Conservation (phyloP, 805 yeast genomes). For the Peterozyma xylosa region DNA sequence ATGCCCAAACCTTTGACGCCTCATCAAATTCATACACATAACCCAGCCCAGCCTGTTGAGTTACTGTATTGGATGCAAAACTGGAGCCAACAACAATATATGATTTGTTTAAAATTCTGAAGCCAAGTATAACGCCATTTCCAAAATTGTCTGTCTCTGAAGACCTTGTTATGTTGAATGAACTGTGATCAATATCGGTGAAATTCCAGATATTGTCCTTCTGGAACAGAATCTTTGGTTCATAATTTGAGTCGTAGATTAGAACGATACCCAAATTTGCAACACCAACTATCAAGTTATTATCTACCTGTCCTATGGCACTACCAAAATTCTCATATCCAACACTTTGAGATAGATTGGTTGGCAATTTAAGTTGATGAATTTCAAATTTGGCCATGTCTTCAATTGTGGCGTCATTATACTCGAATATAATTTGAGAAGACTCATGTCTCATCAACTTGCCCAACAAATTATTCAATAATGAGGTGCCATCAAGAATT, state of each 20-base stretch:
- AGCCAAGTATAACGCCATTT: background rate
- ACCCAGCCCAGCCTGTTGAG: conserved; percentile 33
- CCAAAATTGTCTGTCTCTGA: background rate
- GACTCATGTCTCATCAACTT: conserved; percentile 2
- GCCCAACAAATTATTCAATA: conserved; percentile 1
- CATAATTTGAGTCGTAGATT: conserved; percentile 20
- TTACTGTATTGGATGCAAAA: conserved; percentile 1
- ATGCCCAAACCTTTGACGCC: background rate
- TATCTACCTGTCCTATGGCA: conserved; percentile 18
- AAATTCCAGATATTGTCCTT: background rate
- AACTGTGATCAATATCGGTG: background rate
- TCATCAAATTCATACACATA: conserved; percentile 16
- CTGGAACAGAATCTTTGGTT: conserved; percentile 1
- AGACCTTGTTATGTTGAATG: background rate
- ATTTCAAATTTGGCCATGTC: conserved; percentile 17
- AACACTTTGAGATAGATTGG: conserved; percentile 6
- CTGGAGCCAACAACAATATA: background rate
- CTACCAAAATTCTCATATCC: conserved; percentile 37
- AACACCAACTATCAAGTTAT: conserved; percentile 26
- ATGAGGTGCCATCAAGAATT: conserved; percentile 11
- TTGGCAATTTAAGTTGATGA: conserved; percentile 14
- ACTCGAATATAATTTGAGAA: background rate
- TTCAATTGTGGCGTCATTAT: conserved; percentile 13
- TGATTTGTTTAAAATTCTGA: background rate
- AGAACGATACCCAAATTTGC: conserved; percentile 30